Evolutionary conservation across 768 basidiomycete species (phyloP), one percentile per base, ranked within the genome.

Genomic region (Agaricus subrufescens): DNA sequence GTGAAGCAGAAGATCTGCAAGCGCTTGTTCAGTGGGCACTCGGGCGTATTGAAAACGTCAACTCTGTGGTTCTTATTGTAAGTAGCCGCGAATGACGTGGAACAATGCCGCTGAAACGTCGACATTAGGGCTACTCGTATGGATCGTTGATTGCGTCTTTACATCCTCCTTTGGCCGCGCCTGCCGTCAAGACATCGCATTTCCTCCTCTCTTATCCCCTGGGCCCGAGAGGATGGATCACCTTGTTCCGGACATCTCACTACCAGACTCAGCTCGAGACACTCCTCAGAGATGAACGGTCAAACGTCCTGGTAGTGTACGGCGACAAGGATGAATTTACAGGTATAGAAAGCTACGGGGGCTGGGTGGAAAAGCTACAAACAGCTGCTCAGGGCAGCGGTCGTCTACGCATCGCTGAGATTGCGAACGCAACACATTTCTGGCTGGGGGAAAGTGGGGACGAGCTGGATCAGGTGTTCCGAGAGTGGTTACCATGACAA

Each of bases 271-370:
- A 76, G 15, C 70, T 93, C 48, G 68, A 75, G 29, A 66, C 70
- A 9, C 75, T 91, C 37, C 58, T 88, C 30, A 66, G 63, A 29
- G 67, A 84, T 37, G 67, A 69, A 4, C 61, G 66, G 1, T 75
- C 78, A 2, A 79, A 80, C 54, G 71, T 91, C 31, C 74, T 94
- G 37, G 60, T 91, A 23, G 59, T 91, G 4, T 84, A 80, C 57
- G 91, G 91, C 0, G 82, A 87, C 59, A 61, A 60, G 14, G 91
- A 93, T 62, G 82, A 91, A 45, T 92, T 91, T 62, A 91, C 90
- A 3, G 68, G 78, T 1, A 67, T 65, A 1, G 69, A 69, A 12
- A 77, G 69, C 30, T 91, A 91, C 61, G 73, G 76, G 42, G 59
- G 62, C 9, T 91, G 89, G 90, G 67, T 66, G 3, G 62, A 73